phyloP scores from a whole-genome alignment of 106 monocot genomes.

The Dioscorea dumetorum region DNA sequence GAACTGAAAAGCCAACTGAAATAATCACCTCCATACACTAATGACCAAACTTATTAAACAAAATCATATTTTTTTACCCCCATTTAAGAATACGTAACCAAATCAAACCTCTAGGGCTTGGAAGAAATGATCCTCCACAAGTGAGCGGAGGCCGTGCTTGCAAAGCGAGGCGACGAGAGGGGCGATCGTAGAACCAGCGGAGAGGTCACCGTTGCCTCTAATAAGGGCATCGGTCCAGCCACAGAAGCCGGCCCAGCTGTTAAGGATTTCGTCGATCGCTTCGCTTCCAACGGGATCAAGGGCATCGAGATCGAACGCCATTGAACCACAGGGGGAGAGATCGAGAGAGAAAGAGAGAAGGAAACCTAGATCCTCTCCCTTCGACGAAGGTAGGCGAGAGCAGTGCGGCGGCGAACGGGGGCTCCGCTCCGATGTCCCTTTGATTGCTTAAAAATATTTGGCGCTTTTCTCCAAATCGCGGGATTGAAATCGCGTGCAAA shows the following conservation, averaged over 20 bases:
- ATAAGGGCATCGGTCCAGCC: conserved; percentile 38
- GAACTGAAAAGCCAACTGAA: background rate
- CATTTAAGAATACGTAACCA: background rate
- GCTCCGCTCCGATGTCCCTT: background rate
- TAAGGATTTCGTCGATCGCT: conserved; percentile 36
- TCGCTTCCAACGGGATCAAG: conserved; percentile 29
- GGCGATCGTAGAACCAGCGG: conserved; percentile 19
- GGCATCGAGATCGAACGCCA: conserved; percentile 6
- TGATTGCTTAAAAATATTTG: background rate
- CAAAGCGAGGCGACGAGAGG: conserved; percentile 34
- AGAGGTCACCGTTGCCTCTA: conserved; percentile 20
- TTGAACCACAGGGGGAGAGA: background rate
- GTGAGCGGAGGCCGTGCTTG: conserved; percentile 31
- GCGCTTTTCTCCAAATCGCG: background rate
- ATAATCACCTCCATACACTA: background rate
- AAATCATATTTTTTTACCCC: background rate
- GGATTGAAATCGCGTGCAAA: no score
- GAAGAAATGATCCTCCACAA: conserved; percentile 66
- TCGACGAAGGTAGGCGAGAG: background rate
- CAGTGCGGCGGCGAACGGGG: background rate
- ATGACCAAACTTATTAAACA: background rate
- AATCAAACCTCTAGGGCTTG: conserved; percentile 46
- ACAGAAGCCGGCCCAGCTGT: conserved; percentile 52
- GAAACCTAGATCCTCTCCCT: background rate
- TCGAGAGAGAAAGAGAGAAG: background rate